Evolutionary conservation across 768 basidiomycete genomes (phyloP).

Genomic region (Pleurotus tuber-regium): DNA sequence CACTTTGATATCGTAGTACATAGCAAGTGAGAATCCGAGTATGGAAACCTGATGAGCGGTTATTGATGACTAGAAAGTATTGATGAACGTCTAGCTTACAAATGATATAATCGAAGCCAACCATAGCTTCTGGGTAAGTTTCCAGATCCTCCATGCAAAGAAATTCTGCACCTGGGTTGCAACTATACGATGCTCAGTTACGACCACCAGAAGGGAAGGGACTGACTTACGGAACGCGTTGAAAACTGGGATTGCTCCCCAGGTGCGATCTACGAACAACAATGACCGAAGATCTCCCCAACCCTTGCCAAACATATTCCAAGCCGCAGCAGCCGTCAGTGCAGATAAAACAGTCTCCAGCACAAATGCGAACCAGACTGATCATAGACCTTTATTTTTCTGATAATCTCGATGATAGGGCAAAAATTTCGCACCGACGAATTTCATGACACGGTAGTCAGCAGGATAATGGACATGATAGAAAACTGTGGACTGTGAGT

Average conservation of each 20-base stretch:
- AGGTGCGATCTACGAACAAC: slow-evolving; percentile 10
- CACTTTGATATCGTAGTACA: neutral
- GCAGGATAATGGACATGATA: too few relatives aligned
- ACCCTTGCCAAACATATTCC: slow-evolving; percentile 14
- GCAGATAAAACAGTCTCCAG: slow-evolving; percentile 13
- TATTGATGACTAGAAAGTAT: neutral
- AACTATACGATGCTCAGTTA: neutral
- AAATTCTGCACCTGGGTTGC: slow-evolving; percentile 12
- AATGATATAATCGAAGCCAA: slow-evolving; percentile 1
- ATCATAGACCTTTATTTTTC: too few relatives aligned
- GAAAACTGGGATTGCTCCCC: slow-evolving; percentile 10
- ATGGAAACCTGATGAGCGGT: neutral
- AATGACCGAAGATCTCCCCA: slow-evolving; percentile 18
- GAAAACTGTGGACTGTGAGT: too few relatives aligned
- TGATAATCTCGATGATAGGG: too few relatives aligned
- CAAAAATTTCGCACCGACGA: too few relatives aligned
- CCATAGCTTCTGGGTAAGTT: slow-evolving; percentile 4
- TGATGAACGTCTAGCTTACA: neutral
- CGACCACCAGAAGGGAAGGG: slow-evolving; percentile 5
- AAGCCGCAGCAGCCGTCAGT: slow-evolving; percentile 16
- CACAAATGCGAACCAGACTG: slow-evolving; percentile 14
- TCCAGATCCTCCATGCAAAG: slow-evolving; percentile 14
- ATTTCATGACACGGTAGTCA: too few relatives aligned
- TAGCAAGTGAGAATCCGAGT: neutral
- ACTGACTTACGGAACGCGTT: neutral